Evolutionary conservation across 306 rosid genomes (phyloP).

Genomic region (Albizia julibrissin): DNA sequence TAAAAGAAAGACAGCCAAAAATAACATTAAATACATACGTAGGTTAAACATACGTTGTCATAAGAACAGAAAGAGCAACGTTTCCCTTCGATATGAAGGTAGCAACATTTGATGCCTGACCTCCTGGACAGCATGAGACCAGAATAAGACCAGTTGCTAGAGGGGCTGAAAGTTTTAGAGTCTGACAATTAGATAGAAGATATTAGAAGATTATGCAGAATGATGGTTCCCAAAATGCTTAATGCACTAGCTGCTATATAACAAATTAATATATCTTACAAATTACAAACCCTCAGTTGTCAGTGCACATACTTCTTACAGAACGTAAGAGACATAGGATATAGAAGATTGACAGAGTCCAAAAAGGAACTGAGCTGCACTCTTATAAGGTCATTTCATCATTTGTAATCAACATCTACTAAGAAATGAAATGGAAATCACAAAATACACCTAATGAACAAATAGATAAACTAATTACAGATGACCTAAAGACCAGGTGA

Average conservation of each 20-base stretch:
- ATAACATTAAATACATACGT: constrained; percentile 8
- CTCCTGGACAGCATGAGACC: constrained; percentile 99
- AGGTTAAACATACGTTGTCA: constrained; percentile 70
- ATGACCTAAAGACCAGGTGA: background rate
- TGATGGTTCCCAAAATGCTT: background rate
- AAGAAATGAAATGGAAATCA: background rate
- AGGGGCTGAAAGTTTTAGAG: constrained; percentile 89
- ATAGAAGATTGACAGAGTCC: background rate
- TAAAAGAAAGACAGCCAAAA: background rate
- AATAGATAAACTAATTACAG: background rate
- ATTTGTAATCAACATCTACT: background rate
- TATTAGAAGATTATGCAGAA: background rate
- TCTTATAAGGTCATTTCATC: background rate
- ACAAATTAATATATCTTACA: background rate
- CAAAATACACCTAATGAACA: background rate
- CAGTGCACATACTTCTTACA: background rate
- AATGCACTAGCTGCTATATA: background rate
- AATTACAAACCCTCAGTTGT: background rate
- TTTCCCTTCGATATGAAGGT: constrained; percentile 95
- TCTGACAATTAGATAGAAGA: constrained; percentile 47
- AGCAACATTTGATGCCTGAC: constrained; percentile 97
- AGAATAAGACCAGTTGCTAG: constrained; percentile 96
- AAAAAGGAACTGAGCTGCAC: background rate
- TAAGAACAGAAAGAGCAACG: constrained; percentile 57
- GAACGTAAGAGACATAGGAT: background rate